Percentiles rank a stretch among this genome's conserved stretches.
phyloP scores from a whole-genome alignment of 2,329 filamentous ascomycete genomes.

The Pleoardoris graminearum region DNA sequence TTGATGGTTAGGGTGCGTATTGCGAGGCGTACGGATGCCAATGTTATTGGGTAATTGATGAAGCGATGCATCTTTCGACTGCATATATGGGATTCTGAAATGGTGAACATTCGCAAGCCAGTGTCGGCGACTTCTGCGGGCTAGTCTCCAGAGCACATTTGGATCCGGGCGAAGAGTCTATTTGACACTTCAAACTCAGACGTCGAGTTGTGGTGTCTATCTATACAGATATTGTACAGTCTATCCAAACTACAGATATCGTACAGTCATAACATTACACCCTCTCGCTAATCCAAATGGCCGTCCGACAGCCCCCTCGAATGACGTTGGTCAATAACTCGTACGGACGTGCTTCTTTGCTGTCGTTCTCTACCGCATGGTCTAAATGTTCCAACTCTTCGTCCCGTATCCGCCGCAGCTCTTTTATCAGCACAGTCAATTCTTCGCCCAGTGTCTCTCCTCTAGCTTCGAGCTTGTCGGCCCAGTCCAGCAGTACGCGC shows the following conservation, averaged over 20 bases:
- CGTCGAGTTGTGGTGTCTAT: neutral
- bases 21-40: neutral
- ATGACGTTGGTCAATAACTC: slow-evolving; percentile 87
- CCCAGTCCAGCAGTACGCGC: slow-evolving; percentile 77
- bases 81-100: no score
- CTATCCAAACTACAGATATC: neutral
- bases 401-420: slow-evolving; percentile 82
- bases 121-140: no score
- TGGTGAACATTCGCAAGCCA: no score
- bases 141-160: no score
- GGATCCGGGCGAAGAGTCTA: no score
- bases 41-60: no score
- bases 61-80: no score
- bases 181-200: neutral
- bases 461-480: slow-evolving; percentile 70
- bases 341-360: slow-evolving; percentile 86
- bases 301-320: slow-evolving; percentile 83
- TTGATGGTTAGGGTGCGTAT: neutral
- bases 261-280: slow-evolving; percentile 51
- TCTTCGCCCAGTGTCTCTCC: slow-evolving; percentile 83
- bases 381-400: slow-evolving; percentile 97
- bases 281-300: slow-evolving; percentile 87
- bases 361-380: slow-evolving; percentile 90
- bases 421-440: slow-evolving; percentile 70
- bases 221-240: slow-evolving; percentile 3